phyloP scores from a whole-genome alignment of 2,329 filamentous ascomycete genomes.

The Keithomyces neogunnii region DNA sequence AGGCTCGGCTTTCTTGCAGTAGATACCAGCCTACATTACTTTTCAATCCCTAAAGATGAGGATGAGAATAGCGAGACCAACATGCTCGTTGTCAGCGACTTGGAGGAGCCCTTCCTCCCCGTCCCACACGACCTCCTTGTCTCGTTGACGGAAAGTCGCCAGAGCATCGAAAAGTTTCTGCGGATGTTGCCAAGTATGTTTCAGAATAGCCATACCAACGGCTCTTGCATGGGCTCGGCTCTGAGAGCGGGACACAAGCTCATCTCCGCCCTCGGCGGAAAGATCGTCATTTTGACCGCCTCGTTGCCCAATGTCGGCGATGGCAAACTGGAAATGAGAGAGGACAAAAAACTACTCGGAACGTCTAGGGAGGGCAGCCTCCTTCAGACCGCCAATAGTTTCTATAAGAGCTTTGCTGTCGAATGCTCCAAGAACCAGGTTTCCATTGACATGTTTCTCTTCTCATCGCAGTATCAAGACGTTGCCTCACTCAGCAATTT shows the following conservation, averaged over 20 bases:
- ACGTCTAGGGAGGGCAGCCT: constrained; percentile 85
- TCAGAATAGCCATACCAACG: constrained; percentile 80
- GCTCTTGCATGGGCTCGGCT: constrained; percentile 92
- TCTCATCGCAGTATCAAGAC: constrained; percentile 93
- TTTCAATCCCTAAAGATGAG: constrained; percentile 82
- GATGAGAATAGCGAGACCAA: constrained; percentile 77
- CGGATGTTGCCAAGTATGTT: constrained; percentile 93
- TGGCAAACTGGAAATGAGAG: constrained; percentile 84
- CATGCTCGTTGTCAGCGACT: constrained; percentile 90
- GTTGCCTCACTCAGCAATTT: constrained; percentile 94
- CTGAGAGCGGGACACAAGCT: constrained; percentile 90
- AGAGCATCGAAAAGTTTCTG: constrained; percentile 87
- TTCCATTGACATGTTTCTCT: constrained; percentile 96
- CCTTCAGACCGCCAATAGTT: constrained; percentile 86
- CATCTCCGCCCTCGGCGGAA: constrained; percentile 88
- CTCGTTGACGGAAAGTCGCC: constrained; percentile 77
- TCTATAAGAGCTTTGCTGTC: constrained; percentile 98
- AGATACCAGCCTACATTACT: constrained; percentile 92
- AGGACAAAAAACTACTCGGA: constrained; percentile 92
- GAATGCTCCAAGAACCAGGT: constrained; percentile 99
- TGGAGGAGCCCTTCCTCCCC: constrained; percentile 93
- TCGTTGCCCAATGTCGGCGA: constrained; percentile 84
- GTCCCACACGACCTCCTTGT: constrained; percentile 89
- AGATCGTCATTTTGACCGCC: constrained; percentile 85
- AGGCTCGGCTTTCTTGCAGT: constrained; percentile 92